Base-by-base conservation (phyloP, 352 stramenopile species). In the Globisporangium parvum region DNA sequence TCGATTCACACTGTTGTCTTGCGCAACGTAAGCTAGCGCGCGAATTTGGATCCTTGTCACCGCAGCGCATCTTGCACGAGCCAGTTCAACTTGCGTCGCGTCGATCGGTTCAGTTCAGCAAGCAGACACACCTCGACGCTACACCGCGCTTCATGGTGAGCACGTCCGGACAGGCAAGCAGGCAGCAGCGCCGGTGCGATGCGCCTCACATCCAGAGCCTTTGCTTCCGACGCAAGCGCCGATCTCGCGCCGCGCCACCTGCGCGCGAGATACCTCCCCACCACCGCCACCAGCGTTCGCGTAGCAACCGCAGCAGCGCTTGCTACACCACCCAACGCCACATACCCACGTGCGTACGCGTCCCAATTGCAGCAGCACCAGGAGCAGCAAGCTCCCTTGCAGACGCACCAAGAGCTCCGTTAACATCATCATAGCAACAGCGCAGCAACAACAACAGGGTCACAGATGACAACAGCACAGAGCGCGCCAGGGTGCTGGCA, bases 401-500 rank as follows among this genome's bases (percentile, higher is more conserved):
- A 44, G 37, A n/a, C 39, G 39, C 39, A 44, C 31, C 6, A 10
- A 37, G 31, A 37, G 31, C 31, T 37, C 31, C 31, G 5, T 37
- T 10, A 37, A 37, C 3, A 5, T 12, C 39, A n/a, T 44, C 6
- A 3, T 11, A 46, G 5, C 5, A 18, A 46, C 6, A 28, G 9
- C 10, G 3, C n/a, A 31, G 26, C 17, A 47, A 11, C 41, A 21
- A 26, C 6, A 47, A n/a, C n/a, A 24, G 11, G 21, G 8, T 21
- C 28, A 1, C 21, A 21, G 11, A 23, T n/a, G 24, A 47, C 51
- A 47, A n/a, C 20, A 28, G 12, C 33, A 42, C 20, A 47, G 31
- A 5, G 31, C 31, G 8, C 31, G 14, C 24, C 42, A 6, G 51
- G 50, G 4, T 63, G 57, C 44, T 63, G 57, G 57, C 51, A 48